phyloP scores from a whole-genome alignment of 2,329 filamentous ascomycete genomes.

The Trichoderma harzianum region DNA sequence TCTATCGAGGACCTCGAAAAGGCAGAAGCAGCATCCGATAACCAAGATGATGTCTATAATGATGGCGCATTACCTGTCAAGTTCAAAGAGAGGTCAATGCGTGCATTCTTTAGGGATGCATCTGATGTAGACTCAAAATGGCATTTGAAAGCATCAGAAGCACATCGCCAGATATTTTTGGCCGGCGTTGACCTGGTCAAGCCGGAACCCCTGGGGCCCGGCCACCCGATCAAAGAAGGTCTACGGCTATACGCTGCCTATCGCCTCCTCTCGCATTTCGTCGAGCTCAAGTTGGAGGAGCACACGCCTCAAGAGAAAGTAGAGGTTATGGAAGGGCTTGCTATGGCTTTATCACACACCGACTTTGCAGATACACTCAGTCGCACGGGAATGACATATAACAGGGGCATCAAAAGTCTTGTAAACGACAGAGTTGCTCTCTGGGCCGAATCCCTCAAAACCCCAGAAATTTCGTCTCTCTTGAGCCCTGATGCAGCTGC shows the following conservation, averaged over 20 bases:
- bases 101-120: constrained; percentile 26
- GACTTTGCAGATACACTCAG: constrained; percentile 21
- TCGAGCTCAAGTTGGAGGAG: constrained; percentile 17
- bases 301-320: constrained; percentile 20
- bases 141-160: constrained; percentile 25
- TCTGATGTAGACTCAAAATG: neutral
- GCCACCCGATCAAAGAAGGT: neutral
- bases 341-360: constrained; percentile 20
- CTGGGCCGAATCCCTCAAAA: constrained; percentile 22
- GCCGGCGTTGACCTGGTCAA: constrained; percentile 20
- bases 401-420: neutral
- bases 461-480: neutral
- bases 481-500: constrained; percentile 17
- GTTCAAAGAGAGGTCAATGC: constrained; percentile 32
- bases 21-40: neutral
- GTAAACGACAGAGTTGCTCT: constrained; percentile 15
- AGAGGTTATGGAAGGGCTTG: constrained; percentile 26
- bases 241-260: constrained; percentile 19
- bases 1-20: constrained; percentile 24
- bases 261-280: constrained; percentile 23
- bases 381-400: neutral
- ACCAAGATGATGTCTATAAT: constrained; percentile 24
- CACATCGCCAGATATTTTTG: constrained; percentile 26
- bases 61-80: constrained; percentile 28
- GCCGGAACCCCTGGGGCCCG: neutral